Conservation (phyloP, 2,329 filamentous ascomycete species). For the Cordyceps javanica region DNA sequence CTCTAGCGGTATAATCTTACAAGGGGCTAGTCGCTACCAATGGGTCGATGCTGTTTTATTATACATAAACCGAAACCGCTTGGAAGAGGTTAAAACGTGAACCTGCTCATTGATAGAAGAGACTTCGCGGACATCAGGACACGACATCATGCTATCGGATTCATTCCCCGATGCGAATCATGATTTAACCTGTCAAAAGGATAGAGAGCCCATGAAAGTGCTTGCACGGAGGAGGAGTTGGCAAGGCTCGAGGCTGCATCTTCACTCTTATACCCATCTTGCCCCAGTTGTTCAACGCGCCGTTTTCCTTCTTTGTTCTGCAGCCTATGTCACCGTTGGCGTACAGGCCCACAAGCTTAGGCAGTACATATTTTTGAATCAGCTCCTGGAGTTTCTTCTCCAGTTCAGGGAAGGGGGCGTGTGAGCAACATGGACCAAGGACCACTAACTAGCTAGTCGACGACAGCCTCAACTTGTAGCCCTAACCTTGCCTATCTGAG, state of each 20-base stretch:
- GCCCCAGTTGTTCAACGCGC: background rate
- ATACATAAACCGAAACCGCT: too few species aligned
- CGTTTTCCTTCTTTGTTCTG: background rate
- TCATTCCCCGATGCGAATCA: too few species aligned
- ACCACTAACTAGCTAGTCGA: background rate
- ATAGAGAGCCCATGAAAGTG: too few species aligned
- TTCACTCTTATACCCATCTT: background rate
- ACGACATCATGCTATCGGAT: too few species aligned
- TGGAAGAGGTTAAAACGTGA: too few species aligned
- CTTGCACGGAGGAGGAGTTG: background rate
- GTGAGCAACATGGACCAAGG: background rate
- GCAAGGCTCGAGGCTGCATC: background rate
- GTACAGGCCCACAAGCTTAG: background rate
- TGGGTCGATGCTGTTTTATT: too few species aligned
- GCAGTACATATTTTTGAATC: background rate
- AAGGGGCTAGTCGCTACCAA: background rate
- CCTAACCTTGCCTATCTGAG: background rate
- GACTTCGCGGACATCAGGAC: too few species aligned
- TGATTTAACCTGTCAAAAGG: too few species aligned
- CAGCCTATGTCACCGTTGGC: background rate
- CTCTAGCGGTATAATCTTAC: background rate
- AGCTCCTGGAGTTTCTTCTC: background rate
- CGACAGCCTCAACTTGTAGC: background rate
- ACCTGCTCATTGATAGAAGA: background rate
- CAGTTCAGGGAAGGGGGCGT: background rate